Evolutionary conservation across 306 rosid species (phyloP).

Genomic region (Datisca glomerata): DNA sequence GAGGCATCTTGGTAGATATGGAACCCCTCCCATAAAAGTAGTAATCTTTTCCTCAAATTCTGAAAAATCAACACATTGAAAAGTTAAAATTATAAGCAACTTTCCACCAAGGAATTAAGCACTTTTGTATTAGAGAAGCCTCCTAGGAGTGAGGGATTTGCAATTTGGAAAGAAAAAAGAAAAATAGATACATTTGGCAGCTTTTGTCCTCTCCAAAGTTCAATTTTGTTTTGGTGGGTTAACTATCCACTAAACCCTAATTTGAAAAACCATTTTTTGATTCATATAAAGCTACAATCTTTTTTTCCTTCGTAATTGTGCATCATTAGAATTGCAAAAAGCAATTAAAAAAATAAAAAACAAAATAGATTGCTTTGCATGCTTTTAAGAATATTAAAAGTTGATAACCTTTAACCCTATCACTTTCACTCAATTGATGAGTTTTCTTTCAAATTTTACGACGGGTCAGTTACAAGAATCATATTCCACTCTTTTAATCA

Average conservation of each 20-base stretch:
- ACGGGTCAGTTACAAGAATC: not conserved
- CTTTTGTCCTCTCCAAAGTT: conserved; percentile 45
- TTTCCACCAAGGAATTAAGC: conserved; percentile 36
- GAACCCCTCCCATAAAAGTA: conserved; percentile 33
- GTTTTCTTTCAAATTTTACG: not conserved
- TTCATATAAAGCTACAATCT: too few relatives aligned
- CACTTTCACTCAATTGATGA: too few relatives aligned
- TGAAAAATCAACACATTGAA: conserved; percentile 23
- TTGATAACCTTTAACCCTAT: conserved; percentile 10
- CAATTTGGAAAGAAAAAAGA: conserved; percentile 27
- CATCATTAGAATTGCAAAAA: conserved; percentile 4
- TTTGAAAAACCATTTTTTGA: conserved; percentile 18
- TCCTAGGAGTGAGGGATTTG: conserved; percentile 69
- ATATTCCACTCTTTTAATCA: not conserved
- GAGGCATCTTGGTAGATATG: conserved; percentile 43
- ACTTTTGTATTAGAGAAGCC: conserved; percentile 73
- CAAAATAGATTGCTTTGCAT: conserved; percentile 22
- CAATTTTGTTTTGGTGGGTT: conserved; percentile 14
- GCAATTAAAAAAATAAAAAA: conserved; percentile 4
- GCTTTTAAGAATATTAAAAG: conserved; percentile 21
- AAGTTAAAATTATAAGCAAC: conserved; percentile 47
- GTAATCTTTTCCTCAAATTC: conserved; percentile 15
- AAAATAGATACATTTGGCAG: conserved; percentile 42
- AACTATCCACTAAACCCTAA: conserved; percentile 18
- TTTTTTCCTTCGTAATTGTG: too few relatives aligned